Evolutionary conservation across 441 rosid genomes (phyloP).

Genomic region (Rhodomyrtus psidioides): DNA sequence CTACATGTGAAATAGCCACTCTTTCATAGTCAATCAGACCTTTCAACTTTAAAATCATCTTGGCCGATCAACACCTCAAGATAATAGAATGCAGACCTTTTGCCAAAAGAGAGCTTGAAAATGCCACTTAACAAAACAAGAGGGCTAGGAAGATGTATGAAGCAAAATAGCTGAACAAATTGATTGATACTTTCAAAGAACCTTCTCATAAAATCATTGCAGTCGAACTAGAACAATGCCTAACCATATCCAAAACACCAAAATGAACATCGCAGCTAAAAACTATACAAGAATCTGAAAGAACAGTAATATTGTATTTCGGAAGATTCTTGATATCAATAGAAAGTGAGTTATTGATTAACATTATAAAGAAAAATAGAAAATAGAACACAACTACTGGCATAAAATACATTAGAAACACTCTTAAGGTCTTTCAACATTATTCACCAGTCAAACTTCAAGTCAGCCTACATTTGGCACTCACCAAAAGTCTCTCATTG

Average conservation of each 20-base stretch:
- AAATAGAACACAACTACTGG: neutral
- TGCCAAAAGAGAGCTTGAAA: neutral
- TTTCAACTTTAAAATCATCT: no score
- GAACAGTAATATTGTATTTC: no score
- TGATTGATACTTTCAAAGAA: neutral
- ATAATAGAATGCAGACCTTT: no score
- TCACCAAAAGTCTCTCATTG: conserved; percentile 69
- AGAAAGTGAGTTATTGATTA: no score
- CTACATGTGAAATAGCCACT: no score
- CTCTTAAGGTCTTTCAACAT: neutral
- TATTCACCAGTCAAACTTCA: neutral
- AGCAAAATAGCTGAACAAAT: neutral
- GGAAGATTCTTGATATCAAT: no score
- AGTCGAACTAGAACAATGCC: neutral
- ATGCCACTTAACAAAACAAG: neutral
- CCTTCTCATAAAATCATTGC: neutral
- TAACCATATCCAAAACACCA: neutral
- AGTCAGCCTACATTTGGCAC: conserved; percentile 1
- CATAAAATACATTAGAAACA: neutral
- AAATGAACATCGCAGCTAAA: no score
- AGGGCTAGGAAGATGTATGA: neutral
- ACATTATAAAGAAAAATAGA: no score
- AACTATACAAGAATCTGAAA: no score
- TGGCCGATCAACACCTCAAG: no score
- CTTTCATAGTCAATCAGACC: no score